These are phyloP conservation scores for Agapanthus africanus DNA, from an alignment of 106 monocot genomes.

Conservation along the genomic window DNA sequence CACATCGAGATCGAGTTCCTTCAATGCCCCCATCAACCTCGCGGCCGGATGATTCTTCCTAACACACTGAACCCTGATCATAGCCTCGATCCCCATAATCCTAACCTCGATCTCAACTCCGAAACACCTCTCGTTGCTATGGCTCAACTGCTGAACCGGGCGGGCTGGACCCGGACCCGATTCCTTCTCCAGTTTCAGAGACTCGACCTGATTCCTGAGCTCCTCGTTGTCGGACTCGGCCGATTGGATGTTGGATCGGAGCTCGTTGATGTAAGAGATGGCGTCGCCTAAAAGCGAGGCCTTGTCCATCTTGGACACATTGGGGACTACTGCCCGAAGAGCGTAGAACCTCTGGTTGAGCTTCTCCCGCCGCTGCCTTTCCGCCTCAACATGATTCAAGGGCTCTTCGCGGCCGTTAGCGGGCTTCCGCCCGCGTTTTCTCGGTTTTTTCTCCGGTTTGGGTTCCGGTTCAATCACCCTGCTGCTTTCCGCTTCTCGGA, in stretches of 20 bases:
- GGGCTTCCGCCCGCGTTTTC: slow-evolving; percentile 55
- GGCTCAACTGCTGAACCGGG: neutral
- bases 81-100: slow-evolving; percentile 21
- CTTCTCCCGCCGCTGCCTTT: slow-evolving; percentile 60
- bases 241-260: slow-evolving; percentile 7
- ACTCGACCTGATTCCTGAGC: slow-evolving; percentile 12
- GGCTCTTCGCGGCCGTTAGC: slow-evolving; percentile 53
- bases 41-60: slow-evolving; percentile 30
- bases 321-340: slow-evolving; percentile 58
- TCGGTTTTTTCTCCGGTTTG: slow-evolving; percentile 28
- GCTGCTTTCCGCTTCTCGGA: slow-evolving; percentile 48
- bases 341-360: slow-evolving; percentile 74
- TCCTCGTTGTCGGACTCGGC: slow-evolving; percentile 11
- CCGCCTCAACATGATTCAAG: slow-evolving; percentile 60
- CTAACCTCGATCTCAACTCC: slow-evolving; percentile 33
- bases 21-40: slow-evolving; percentile 23
- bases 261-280: slow-evolving; percentile 52
- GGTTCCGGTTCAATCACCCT: slow-evolving; percentile 16
- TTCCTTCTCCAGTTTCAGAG: slow-evolving; percentile 11
- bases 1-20: slow-evolving; percentile 29
- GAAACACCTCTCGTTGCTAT: slow-evolving; percentile 1
- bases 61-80: slow-evolving; percentile 25
- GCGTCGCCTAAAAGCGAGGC: slow-evolving; percentile 59
- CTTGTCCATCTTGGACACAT: slow-evolving; percentile 72
- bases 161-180: neutral